Percentiles rank a stretch among this genome's conserved stretches.
These are phyloP conservation scores for Nicotiana tabacum DNA, from an alignment of 257 asterid species.

Conservation along the genomic window DNA sequence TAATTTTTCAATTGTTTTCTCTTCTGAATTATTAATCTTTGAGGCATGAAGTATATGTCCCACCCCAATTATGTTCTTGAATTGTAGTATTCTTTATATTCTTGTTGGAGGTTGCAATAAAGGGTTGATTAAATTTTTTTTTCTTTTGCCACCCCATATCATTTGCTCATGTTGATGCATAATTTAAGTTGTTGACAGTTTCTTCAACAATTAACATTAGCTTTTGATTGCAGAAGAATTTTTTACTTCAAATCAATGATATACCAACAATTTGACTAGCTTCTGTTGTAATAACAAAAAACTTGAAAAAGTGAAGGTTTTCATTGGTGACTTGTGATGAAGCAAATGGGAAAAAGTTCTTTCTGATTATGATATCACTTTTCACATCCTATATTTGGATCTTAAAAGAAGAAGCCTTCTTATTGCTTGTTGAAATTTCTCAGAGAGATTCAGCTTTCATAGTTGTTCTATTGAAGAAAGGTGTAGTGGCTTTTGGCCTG, in stretches of 20 bases:
- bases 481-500: not conserved
- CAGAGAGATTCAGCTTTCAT: not conserved
- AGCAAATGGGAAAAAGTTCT: not conserved
- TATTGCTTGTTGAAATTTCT: not conserved
- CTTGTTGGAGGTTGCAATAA: conserved; percentile 7
- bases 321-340: not conserved
- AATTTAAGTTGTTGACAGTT: not conserved
- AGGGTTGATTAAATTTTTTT: not conserved
- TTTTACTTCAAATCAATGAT: not conserved
- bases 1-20: not conserved
- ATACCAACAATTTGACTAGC: not conserved
- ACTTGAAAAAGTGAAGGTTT: not conserved
- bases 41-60: not conserved
- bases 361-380: not conserved
- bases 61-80: conserved; percentile 7
- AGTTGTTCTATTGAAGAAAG: not conserved
- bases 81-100: not conserved
- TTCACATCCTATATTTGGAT: not conserved
- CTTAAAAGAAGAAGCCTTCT: not conserved
- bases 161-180: not conserved
- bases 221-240: not conserved
- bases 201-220: not conserved
- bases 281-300: not conserved
- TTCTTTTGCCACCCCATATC: not conserved
- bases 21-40: not conserved